Percentiles rank a stretch among this genome's conserved stretches.
Evolutionary conservation across 768 basidiomycete genomes (phyloP).

Genomic region (Mycena indigotica): DNA sequence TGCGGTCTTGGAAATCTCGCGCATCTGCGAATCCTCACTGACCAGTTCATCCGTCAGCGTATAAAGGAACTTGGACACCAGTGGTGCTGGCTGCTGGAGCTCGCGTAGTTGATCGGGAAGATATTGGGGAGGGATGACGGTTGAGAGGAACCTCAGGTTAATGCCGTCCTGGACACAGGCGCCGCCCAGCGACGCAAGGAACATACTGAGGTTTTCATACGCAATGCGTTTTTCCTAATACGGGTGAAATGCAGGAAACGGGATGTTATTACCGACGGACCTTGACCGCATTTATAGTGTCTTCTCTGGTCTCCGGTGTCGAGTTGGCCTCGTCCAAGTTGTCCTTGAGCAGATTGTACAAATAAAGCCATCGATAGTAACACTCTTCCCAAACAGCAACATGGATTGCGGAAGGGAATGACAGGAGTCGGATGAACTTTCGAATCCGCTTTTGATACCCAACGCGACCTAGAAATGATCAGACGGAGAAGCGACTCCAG

Average conservation of each 20-base stretch:
- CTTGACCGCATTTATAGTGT: conserved; percentile 9
- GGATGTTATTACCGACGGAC: conserved; percentile 47
- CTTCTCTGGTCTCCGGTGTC: too few species aligned
- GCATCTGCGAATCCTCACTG: conserved; percentile 60
- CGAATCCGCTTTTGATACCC: conserved; percentile 79
- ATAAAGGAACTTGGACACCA: conserved; percentile 67
- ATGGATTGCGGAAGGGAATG: conserved; percentile 65
- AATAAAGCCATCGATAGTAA: conserved; percentile 70
- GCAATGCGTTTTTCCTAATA: too few species aligned
- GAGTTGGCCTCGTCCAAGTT: conserved; percentile 29
- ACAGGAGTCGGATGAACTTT: conserved; percentile 65
- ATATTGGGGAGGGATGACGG: too few species aligned
- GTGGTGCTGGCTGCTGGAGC: conserved; percentile 54
- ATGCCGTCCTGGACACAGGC: too few species aligned
- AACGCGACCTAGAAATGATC: too few species aligned
- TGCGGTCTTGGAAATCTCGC: conserved; percentile 82
- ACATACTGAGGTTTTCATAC: too few species aligned
- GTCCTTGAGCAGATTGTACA: conserved; percentile 62
- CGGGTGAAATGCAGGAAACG: conserved; percentile 51
- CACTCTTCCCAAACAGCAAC: conserved; percentile 84
- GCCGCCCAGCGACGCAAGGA: too few species aligned
- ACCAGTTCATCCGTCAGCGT: conserved; percentile 72
- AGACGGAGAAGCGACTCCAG: too few species aligned
- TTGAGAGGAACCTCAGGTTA: too few species aligned
- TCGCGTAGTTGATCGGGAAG: conserved; percentile 78